Base-by-base conservation (phyloP, 2,329 filamentous ascomycete species). In the Pseudocercospora vitis region DNA sequence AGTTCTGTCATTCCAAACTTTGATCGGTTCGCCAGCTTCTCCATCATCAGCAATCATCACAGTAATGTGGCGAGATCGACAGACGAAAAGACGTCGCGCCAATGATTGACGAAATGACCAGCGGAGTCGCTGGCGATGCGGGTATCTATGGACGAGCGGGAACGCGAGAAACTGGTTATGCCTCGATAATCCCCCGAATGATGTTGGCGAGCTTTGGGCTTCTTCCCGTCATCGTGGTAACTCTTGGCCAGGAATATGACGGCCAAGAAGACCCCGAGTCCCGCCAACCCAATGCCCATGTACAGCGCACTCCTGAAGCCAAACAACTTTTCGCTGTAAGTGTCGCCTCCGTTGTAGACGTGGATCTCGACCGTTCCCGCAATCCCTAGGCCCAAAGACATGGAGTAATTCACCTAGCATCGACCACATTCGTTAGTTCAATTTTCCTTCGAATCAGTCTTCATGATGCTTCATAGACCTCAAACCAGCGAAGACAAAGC, bases 331-430 rank as follows among this genome's bases (percentile, higher is more conserved):
- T 75, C 70, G 1, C 53, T 53, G 1, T 58, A 58, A 0, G 66
- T 75, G 9, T 33, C 57, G 0, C 72, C 74, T 9, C 71, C 72
- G 16, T 70, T 52, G 28, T 73, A 73, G 23, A 78, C 71, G 40
- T 80, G 67, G 1, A 70, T 68, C 63, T 87, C 83, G 2, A 87
- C 78, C 0, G 83, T 87, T 0, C 83, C 84, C 0, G 84, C 84
- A 40, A 89, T 78, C 0, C 85, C 86, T 0, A 89, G 73, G 0
- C 82, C 83, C 2, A 88, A 68, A 1, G 81, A 82, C 28, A 88
- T 87, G 53, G 79, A 80, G 64, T 88, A 89, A 67, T 89, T 87
- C 56, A 88, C 52, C 52, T 51, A 19, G n/a, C 23, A 21, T n/a
- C n/a, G 3, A 16, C 33, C 11, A 40, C 37, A 40, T 19, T 40